These are phyloP conservation scores for Rheum nobile DNA, from an alignment of 148 eudicot genomes.

Conservation along the genomic window DNA sequence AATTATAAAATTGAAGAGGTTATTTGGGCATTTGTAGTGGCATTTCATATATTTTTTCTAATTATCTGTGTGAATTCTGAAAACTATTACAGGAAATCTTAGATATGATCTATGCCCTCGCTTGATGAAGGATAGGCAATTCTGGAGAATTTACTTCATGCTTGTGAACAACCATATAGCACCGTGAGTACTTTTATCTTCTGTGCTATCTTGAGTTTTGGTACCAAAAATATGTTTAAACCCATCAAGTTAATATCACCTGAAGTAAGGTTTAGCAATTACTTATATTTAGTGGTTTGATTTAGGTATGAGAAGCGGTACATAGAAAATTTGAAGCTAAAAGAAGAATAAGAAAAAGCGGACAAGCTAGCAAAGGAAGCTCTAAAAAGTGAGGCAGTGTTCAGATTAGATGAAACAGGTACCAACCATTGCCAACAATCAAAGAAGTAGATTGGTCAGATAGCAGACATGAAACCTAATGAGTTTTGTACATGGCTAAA, in stretches of 20 bases:
- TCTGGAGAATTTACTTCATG: conserved; percentile 91
- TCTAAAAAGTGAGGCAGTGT: conserved; percentile 20
- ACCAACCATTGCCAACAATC: conserved; percentile 34
- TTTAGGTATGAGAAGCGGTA: conserved; percentile 66
- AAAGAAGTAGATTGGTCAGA: too few species aligned
- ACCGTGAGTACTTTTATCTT: conserved; percentile 46
- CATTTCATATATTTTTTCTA: background rate
- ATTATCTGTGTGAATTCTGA: conserved; percentile 11
- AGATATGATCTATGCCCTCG: conserved; percentile 93
- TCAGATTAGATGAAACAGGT: conserved; percentile 35
- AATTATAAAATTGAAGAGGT: background rate
- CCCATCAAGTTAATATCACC: background rate
- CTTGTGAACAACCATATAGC: conserved; percentile 75
- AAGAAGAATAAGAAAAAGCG: conserved; percentile 47
- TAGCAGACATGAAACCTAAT: too few species aligned
- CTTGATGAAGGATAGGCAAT: conserved; percentile 83
- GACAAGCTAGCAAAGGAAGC: conserved; percentile 35
- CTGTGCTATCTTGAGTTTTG: background rate
- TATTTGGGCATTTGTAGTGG: background rate
- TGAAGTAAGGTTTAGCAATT: conserved; percentile 2
- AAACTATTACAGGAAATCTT: conserved; percentile 63
- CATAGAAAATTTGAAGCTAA: conserved; percentile 48
- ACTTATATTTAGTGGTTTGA: conserved; percentile 5
- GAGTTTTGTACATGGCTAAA: too few species aligned
- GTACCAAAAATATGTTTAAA: background rate